phyloP scores from a whole-genome alignment of 345 rosid species.

The Salix suchowensis region DNA sequence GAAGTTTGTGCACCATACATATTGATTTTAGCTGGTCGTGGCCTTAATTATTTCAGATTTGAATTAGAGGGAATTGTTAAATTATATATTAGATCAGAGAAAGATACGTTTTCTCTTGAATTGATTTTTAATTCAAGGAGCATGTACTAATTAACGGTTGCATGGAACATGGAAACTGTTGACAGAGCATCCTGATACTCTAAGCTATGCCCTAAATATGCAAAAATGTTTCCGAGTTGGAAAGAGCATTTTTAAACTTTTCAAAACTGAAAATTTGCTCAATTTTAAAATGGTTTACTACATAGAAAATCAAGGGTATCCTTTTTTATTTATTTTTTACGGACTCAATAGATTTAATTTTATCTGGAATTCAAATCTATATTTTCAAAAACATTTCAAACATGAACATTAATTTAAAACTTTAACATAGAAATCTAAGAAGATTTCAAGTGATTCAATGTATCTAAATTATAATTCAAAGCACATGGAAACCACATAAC shows the following conservation, averaged over 20 bases:
- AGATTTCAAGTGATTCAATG: neutral
- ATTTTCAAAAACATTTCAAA: too few relatives aligned
- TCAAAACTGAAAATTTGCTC: too few relatives aligned
- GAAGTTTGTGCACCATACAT: neutral
- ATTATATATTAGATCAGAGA: neutral
- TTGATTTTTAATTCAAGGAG: neutral
- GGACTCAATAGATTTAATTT: too few relatives aligned
- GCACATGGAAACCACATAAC: neutral
- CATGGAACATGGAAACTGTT: neutral
- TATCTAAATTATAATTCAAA: neutral
- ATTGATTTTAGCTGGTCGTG: neutral
- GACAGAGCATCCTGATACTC: neutral
- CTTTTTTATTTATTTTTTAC: too few relatives aligned
- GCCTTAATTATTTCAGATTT: neutral
- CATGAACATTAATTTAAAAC: too few relatives aligned
- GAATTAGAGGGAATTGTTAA: neutral
- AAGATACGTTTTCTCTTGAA: too few relatives aligned
- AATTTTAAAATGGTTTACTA: too few relatives aligned
- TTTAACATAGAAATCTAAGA: too few relatives aligned
- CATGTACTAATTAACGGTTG: neutral
- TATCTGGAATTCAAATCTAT: too few relatives aligned
- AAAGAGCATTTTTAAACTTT: too few relatives aligned
- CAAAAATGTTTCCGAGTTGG: too few relatives aligned
- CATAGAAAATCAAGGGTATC: too few relatives aligned
- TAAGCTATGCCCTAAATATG: neutral